These are phyloP conservation scores for Calonectria pseudoreteaudii DNA, from an alignment of 2,329 filamentous ascomycete species.

Conservation along the genomic window DNA sequence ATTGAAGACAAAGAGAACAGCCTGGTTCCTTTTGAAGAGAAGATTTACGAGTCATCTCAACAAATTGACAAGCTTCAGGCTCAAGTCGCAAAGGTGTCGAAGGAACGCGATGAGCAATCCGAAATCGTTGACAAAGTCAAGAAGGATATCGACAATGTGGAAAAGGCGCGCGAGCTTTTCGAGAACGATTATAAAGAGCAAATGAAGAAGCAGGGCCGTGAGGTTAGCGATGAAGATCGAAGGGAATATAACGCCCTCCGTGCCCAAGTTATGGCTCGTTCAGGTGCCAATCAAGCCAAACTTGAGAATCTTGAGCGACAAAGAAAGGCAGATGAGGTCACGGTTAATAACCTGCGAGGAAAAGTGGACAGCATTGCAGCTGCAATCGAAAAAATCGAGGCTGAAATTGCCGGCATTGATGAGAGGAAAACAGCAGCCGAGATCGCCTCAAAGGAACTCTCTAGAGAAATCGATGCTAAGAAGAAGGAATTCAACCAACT, in stretches of 20 bases:
- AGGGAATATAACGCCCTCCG: constrained; percentile 90
- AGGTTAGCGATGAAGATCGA: constrained; percentile 86
- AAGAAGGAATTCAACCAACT: constrained; percentile 91
- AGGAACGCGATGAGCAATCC: constrained; percentile 80
- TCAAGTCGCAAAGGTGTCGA: constrained; percentile 77
- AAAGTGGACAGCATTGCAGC: constrained; percentile 85
- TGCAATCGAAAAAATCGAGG: constrained; percentile 78
- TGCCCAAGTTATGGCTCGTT: constrained; percentile 85
- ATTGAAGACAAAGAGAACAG: constrained; percentile 89
- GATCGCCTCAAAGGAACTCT: constrained; percentile 73
- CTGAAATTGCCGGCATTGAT: constrained; percentile 75
- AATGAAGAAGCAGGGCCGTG: constrained; percentile 86
- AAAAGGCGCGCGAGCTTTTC: constrained; percentile 90
- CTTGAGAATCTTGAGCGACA: constrained; percentile 90
- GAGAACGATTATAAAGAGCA: constrained; percentile 88
- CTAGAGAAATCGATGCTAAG: constrained; percentile 83
- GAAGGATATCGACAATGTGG: constrained; percentile 84
- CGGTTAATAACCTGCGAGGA: constrained; percentile 87
- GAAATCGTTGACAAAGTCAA: constrained; percentile 78
- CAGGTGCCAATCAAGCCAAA: constrained; percentile 83
- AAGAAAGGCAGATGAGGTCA: constrained; percentile 90
- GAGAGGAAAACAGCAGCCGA: constrained; percentile 76
- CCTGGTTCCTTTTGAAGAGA: constrained; percentile 91
- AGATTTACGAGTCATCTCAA: constrained; percentile 81
- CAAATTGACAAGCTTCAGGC: constrained; percentile 76